phyloP scores from a whole-genome alignment of 1,139 yeast species.

The Suhomyces coccinellae region DNA sequence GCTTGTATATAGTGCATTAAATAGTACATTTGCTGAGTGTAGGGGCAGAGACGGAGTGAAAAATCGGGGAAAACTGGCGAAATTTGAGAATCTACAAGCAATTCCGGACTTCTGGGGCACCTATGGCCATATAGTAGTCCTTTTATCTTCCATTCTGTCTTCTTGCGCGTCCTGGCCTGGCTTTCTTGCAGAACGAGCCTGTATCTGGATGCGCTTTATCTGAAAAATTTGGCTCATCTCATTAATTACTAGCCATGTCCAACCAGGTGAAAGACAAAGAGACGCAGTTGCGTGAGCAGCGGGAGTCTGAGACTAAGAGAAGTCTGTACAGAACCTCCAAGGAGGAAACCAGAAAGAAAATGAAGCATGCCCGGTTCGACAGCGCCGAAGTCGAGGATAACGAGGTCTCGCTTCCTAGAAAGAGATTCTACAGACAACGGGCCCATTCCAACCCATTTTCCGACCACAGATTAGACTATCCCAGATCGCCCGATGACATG shows the following conservation, averaged over 20 bases:
- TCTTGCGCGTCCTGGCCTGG: neutral
- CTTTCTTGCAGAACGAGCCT: neutral
- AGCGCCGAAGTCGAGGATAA: constrained; percentile 11
- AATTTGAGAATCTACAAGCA: too few species aligned
- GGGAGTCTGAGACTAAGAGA: constrained; percentile 40
- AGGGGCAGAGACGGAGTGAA: neutral
- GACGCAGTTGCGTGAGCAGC: constrained; percentile 28
- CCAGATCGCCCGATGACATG: constrained; percentile 77
- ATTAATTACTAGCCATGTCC: constrained; percentile 6
- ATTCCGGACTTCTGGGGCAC: too few species aligned
- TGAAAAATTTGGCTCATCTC: constrained; percentile 12
- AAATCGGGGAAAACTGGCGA: neutral
- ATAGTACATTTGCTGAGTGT: neutral
- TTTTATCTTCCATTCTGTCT: neutral
- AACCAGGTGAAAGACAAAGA: constrained; percentile 23
- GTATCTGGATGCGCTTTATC: constrained; percentile 3
- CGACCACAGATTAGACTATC: constrained; percentile 90
- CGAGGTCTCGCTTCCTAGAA: constrained; percentile 62
- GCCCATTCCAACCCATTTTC: constrained; percentile 98
- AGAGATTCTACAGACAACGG: constrained; percentile 90
- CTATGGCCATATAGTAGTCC: too few species aligned
- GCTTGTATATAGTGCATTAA: constrained; percentile 8
- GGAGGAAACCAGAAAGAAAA: constrained; percentile 34
- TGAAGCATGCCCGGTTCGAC: constrained; percentile 35
- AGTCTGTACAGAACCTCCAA: constrained; percentile 41